These are phyloP conservation scores for Phytophthora nicotianae DNA, from an alignment of 352 stramenopile genomes.

Conservation along the genomic window DNA sequence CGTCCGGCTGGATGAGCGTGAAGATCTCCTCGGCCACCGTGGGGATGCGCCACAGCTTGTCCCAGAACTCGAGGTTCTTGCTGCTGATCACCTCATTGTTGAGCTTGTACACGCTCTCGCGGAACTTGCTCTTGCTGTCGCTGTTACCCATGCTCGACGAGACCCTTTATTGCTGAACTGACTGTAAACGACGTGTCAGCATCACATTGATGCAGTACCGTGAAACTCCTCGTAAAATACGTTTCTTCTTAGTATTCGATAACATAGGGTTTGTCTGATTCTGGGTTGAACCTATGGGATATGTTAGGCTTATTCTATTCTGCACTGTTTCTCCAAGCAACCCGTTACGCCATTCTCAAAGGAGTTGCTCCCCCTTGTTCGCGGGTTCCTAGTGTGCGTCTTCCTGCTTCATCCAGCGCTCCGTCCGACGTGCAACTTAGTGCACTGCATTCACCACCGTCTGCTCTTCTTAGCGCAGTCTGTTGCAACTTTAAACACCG, in stretches of 20 bases:
- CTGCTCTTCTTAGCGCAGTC: slow-evolving; percentile 12
- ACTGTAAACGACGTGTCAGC: slow-evolving; percentile 10
- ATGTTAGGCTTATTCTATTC: background rate
- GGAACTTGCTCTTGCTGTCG: slow-evolving; percentile 92
- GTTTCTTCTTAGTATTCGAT: background rate
- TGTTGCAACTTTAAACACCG: slow-evolving; percentile 6
- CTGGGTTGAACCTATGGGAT: background rate
- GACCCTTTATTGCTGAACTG: slow-evolving; percentile 4
- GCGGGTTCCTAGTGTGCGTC: background rate
- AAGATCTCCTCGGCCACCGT: slow-evolving; percentile 91
- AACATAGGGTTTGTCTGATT: background rate
- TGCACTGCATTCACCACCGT: background rate
- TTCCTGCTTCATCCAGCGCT: background rate
- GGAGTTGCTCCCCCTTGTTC: slow-evolving; percentile 2
- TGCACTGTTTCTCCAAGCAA: slow-evolving; percentile 11
- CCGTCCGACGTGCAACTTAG: slow-evolving; percentile 14
- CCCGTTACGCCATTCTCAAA: slow-evolving; percentile 25
- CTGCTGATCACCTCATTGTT: slow-evolving; percentile 87
- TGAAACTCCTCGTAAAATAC: background rate
- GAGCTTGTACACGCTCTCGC: slow-evolving; percentile 92
- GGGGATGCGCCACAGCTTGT: slow-evolving; percentile 89
- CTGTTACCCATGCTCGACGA: slow-evolving; percentile 75
- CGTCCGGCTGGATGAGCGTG: slow-evolving; percentile 88
- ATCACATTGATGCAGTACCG: slow-evolving; percentile 4
- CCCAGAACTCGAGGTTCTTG: slow-evolving; percentile 91